Evolutionary conservation across 2,329 filamentous ascomycete genomes (phyloP).

Genomic region (Trichoderma endophyticum): DNA sequence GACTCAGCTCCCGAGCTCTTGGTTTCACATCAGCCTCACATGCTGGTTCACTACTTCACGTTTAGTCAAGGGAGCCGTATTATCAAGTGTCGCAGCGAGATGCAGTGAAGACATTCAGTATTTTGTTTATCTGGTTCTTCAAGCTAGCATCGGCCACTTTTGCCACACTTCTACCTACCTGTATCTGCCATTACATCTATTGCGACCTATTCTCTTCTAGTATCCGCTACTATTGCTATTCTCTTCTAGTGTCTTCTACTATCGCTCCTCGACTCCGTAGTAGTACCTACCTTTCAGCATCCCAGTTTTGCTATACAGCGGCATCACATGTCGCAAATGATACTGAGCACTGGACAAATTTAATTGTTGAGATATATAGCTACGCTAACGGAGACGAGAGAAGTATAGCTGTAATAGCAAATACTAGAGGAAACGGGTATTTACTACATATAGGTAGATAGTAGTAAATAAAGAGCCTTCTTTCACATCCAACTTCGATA

Average conservation of each 20-base stretch:
- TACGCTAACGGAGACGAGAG: no score
- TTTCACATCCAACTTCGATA: neutral
- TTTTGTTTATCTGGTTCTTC: neutral
- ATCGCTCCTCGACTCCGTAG: neutral
- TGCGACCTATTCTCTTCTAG: neutral
- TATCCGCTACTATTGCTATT: neutral
- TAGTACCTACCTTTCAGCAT: neutral
- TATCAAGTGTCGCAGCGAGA: neutral
- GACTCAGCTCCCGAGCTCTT: slow-evolving; percentile 20
- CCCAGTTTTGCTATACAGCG: no score
- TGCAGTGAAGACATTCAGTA: neutral
- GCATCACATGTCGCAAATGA: no score
- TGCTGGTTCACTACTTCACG: neutral
- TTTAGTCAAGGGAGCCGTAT: neutral
- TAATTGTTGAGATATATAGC: no score
- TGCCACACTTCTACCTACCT: neutral
- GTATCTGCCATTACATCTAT: neutral
- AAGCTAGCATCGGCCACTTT: neutral
- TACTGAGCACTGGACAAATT: no score
- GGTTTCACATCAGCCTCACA: slow-evolving; percentile 9
- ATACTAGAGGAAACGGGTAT: no score
- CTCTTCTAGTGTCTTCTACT: neutral
- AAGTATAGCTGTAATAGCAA: no score
- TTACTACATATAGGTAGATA: no score
- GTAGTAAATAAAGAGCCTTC: neutral